phyloP scores from a whole-genome alignment of 2,329 filamentous ascomycete species.

The Neofusicoccum umdonicola region DNA sequence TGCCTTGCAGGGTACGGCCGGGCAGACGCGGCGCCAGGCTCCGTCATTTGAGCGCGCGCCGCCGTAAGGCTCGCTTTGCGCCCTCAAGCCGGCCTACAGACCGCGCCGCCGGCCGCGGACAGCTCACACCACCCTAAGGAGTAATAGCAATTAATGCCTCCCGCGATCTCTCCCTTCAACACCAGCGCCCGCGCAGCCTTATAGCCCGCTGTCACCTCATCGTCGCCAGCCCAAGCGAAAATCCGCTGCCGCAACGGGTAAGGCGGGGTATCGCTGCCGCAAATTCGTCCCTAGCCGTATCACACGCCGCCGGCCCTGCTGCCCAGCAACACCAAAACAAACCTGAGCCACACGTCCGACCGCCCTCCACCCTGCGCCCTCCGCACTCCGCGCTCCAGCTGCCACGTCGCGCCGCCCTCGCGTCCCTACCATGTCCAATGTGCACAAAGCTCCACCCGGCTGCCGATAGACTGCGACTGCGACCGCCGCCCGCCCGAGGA shows the following conservation, averaged over 20 bases:
- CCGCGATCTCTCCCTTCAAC: not conserved
- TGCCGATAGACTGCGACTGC: constrained; percentile 16
- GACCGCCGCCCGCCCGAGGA: constrained; percentile 19
- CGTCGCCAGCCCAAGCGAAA: not conserved
- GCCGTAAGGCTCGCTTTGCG: not conserved
- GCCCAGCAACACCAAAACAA: constrained; percentile 18
- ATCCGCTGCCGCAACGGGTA: constrained; percentile 10
- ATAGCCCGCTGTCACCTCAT: not conserved
- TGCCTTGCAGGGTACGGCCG: not conserved
- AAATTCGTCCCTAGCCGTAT: constrained; percentile 3
- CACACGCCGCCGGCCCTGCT: not conserved
- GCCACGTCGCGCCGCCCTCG: not conserved
- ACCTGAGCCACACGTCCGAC: not conserved
- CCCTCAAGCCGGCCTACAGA: not conserved
- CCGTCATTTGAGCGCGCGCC: not conserved
- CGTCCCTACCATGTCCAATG: constrained; percentile 15
- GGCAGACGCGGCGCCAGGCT: not conserved
- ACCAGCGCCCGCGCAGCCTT: not conserved
- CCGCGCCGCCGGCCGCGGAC: not conserved
- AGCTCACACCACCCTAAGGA: constrained; percentile 14
- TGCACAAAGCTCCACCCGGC: constrained; percentile 12
- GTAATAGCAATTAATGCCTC: constrained; percentile 3
- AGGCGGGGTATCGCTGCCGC: constrained; percentile 8
- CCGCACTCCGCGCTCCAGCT: not conserved
- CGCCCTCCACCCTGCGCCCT: not conserved